Conservation (phyloP, 805 yeast species). For the Tetrapisispora namnaoensis region DNA sequence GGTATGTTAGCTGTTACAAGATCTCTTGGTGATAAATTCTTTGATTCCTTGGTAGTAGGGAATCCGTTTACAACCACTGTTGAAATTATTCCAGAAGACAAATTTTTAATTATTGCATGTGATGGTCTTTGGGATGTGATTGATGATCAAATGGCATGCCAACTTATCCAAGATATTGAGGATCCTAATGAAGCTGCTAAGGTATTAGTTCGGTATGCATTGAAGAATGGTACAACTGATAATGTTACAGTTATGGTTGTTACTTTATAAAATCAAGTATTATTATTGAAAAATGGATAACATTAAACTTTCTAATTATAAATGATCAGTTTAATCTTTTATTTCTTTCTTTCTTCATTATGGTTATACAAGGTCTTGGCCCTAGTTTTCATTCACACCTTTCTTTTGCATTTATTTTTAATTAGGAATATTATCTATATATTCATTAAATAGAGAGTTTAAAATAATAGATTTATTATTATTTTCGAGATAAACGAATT, state of each 20-base stretch:
- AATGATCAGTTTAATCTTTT: not conserved
- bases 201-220: conserved; percentile 59
- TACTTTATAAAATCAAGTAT: conserved; percentile 13
- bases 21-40: conserved; percentile 86
- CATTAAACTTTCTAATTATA: no score
- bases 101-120: conserved; percentile 82
- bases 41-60: conserved; percentile 82
- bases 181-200: conserved; percentile 63
- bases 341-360: not conserved
- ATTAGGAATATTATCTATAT: conserved; percentile 1
- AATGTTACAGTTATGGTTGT: conserved; percentile 92
- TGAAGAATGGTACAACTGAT: conserved; percentile 74
- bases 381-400: not conserved
- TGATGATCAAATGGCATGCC: conserved; percentile 75
- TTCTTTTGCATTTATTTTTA: not conserved
- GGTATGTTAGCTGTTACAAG: conserved; percentile 94
- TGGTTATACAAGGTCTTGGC: not conserved
- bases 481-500: not conserved
- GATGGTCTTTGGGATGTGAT: conserved; percentile 97
- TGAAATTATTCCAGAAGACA: conserved; percentile 53
- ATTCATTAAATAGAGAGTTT: not conserved
- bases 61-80: conserved; percentile 89
- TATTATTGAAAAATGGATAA: not conserved
- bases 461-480: not conserved
- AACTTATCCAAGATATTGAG: conserved; percentile 43